A percentile compares a stretch with the other conserved stretches of the same genome.
Conservation (phyloP, 2,329 filamentous ascomycete species). For the Neonectria faginata region DNA sequence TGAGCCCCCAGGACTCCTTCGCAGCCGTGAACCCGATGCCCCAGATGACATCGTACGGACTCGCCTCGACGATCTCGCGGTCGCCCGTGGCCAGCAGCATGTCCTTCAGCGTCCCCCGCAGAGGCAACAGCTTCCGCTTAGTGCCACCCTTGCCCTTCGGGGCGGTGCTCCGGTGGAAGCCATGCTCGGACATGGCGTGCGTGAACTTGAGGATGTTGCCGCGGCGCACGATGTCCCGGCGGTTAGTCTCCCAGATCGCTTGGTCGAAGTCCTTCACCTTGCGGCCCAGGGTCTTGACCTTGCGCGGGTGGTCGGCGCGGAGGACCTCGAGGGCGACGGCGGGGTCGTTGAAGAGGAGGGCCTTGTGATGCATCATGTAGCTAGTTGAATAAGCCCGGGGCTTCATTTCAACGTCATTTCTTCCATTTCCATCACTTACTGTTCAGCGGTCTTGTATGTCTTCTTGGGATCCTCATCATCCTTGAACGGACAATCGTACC, state of each 20-base stretch:
- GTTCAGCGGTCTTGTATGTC: slow-evolving; percentile 64
- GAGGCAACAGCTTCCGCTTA: slow-evolving; percentile 36
- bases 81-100: slow-evolving; percentile 69
- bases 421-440: slow-evolving; percentile 51
- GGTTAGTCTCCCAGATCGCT: slow-evolving; percentile 62
- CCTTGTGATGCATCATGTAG: slow-evolving; percentile 69
- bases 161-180: slow-evolving; percentile 41
- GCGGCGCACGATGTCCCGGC: slow-evolving; percentile 65
- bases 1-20: slow-evolving; percentile 69
- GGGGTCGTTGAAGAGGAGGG: slow-evolving; percentile 60
- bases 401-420: background rate
- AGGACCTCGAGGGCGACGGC: slow-evolving; percentile 62
- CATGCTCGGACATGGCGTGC: slow-evolving; percentile 49
- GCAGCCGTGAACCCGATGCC: slow-evolving; percentile 70
- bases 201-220: slow-evolving; percentile 72
- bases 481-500: slow-evolving; percentile 65
- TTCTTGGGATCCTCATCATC: slow-evolving; percentile 51
- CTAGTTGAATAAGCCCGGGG: slow-evolving; percentile 39
- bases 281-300: slow-evolving; percentile 67
- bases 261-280: slow-evolving; percentile 65
- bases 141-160: slow-evolving; percentile 32
- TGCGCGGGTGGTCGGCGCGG: slow-evolving; percentile 56
- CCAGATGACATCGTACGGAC: slow-evolving; percentile 72
- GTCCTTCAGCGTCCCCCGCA: slow-evolving; percentile 56
- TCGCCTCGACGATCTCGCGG: slow-evolving; percentile 71